phyloP scores from a whole-genome alignment of 2,329 filamentous ascomycete species.

The Fusarium sp. region DNA sequence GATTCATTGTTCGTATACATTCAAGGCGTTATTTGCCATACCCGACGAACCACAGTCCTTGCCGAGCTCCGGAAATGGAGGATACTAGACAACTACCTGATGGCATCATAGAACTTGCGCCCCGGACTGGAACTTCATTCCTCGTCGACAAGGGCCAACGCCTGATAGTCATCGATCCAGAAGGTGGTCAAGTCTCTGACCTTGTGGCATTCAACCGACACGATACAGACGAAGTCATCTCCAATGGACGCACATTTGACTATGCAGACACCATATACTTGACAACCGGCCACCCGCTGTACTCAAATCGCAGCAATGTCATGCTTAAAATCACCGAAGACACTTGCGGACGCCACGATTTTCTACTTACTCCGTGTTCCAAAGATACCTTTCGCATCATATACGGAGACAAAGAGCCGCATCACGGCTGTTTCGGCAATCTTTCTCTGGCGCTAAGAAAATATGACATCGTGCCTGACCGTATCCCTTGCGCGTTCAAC shows the following conservation, averaged over 20 bases:
- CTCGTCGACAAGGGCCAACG: slow-evolving; percentile 7
- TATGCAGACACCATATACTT: slow-evolving; percentile 17
- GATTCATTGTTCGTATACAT: background rate
- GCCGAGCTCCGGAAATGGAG: background rate
- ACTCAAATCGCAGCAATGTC: slow-evolving; percentile 16
- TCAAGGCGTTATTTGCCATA: background rate
- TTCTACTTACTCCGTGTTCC: slow-evolving; percentile 11
- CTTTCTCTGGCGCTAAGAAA: slow-evolving; percentile 1
- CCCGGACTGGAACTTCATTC: slow-evolving; percentile 5
- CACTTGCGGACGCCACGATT: slow-evolving; percentile 15
- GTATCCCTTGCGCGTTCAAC: slow-evolving; percentile 14
- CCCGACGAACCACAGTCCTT: too few relatives aligned
- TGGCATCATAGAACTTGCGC: slow-evolving; percentile 5
- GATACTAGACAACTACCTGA: background rate
- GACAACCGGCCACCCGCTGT: background rate
- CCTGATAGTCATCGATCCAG: slow-evolving; percentile 2
- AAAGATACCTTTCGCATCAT: slow-evolving; percentile 21
- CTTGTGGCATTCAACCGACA: slow-evolving; percentile 13
- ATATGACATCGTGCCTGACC: slow-evolving; percentile 7
- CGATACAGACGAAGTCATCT: slow-evolving; percentile 16
- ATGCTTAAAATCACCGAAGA: slow-evolving; percentile 13
- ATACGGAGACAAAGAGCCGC: slow-evolving; percentile 10
- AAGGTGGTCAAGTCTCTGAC: slow-evolving; percentile 13
- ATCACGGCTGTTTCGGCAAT: slow-evolving; percentile 22
- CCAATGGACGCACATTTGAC: slow-evolving; percentile 15